Percentiles rank a stretch among this genome's conserved stretches.
phyloP scores from a whole-genome alignment of 2,329 filamentous ascomycete species.

The Metarhizium guizhouense region DNA sequence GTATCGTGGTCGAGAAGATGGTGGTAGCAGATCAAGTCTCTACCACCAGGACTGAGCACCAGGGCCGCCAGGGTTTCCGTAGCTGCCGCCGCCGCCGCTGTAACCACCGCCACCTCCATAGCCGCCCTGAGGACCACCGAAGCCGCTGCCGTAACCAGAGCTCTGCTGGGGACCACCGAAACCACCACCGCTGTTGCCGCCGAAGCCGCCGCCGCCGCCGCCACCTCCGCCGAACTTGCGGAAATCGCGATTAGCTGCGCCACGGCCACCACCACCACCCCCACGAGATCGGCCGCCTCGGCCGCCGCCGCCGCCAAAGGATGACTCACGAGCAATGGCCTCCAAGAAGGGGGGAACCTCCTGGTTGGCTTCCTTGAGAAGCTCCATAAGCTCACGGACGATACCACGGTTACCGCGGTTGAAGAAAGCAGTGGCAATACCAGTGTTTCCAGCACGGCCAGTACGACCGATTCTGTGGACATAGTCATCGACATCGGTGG shows the following conservation, averaged over 20 bases:
- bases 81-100: constrained; percentile 34
- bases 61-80: constrained; percentile 61
- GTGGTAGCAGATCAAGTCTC: neutral
- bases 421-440: constrained; percentile 98
- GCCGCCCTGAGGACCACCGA: constrained; percentile 25
- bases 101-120: constrained; percentile 30
- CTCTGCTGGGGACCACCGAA: constrained; percentile 19
- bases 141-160: constrained; percentile 30
- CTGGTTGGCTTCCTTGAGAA: constrained; percentile 97
- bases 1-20: neutral
- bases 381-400: constrained; percentile 91
- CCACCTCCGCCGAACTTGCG: constrained; percentile 64
- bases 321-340: constrained; percentile 91
- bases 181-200: constrained; percentile 30
- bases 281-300: constrained; percentile 44
- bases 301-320: constrained; percentile 65
- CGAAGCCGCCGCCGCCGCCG: constrained; percentile 30
- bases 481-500: constrained; percentile 97
- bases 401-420: constrained; percentile 99
- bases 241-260: constrained; percentile 75
- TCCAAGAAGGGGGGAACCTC: constrained; percentile 91
- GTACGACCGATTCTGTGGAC: constrained; percentile 99
- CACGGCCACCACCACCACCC: constrained; percentile 49
- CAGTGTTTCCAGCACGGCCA: constrained; percentile 97
- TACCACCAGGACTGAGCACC: constrained; percentile 62